These are phyloP conservation scores for Globisporangium cystogenes DNA, from an alignment of 352 stramenopile species.

Conservation along the genomic window DNA sequence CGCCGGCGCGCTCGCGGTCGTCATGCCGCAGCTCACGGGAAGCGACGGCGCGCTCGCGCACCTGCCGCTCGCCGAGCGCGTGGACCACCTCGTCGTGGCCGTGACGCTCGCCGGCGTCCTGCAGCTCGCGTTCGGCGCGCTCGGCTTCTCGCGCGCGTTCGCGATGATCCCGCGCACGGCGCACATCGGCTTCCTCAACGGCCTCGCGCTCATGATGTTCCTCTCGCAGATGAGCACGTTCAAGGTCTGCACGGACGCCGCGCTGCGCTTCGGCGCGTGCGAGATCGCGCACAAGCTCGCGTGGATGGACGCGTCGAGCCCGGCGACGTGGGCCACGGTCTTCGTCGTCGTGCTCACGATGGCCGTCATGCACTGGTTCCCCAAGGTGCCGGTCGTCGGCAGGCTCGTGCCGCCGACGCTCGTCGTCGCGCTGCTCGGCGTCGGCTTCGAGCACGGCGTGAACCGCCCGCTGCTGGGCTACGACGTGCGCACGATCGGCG, in stretches of 20 bases:
- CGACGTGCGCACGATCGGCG: conserved; percentile 72
- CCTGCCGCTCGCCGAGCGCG: conserved; percentile 62
- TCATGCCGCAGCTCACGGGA: conserved; percentile 84
- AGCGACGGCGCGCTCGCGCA: conserved; percentile 35
- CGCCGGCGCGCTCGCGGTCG: conserved; percentile 88
- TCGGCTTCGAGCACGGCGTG: conserved; percentile 86
- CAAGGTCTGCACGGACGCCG: conserved; percentile 53
- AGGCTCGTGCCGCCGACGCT: conserved; percentile 76
- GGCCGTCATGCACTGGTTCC: conserved; percentile 85
- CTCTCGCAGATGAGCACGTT: conserved; percentile 93
- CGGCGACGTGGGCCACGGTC: conserved; percentile 60
- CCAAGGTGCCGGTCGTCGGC: conserved; percentile 49
- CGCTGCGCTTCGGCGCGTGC: conserved; percentile 71
- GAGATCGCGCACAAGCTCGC: conserved; percentile 51
- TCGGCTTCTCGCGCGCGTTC: conserved; percentile 89
- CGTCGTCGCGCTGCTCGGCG: conserved; percentile 65
- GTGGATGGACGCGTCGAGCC: conserved; percentile 63
- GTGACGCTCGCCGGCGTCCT: conserved; percentile 83
- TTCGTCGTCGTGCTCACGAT: conserved; percentile 76
- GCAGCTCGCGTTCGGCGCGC: conserved; percentile 77
- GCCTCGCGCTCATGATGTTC: conserved; percentile 93
- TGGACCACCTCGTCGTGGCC: conserved; percentile 85
- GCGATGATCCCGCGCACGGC: conserved; percentile 91
- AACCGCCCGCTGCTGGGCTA: conserved; percentile 68
- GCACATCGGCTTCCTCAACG: conserved; percentile 96